Base-by-base conservation (phyloP, 148 eudicot genomes). In the Spergularia marina region DNA sequence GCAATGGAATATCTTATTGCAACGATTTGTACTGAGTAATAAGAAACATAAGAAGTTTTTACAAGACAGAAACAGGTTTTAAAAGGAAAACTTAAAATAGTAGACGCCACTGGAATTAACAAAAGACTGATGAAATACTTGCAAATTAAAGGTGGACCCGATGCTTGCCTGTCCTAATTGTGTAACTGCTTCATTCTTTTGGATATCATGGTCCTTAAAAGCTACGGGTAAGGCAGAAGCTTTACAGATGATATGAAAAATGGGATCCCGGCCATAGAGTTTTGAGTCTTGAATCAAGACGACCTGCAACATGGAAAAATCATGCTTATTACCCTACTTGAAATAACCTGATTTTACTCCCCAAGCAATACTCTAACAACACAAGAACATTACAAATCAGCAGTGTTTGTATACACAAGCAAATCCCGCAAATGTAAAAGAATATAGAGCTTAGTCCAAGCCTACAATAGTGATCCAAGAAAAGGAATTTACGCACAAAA, bases 261-360 rank as follows among this genome's bases (percentile, higher is more conserved):
- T 49, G 80, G 91, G 84, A 73, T 95, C 96, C 56, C 96, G 89
- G 20, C 98, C 98, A 86, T 87, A 92, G 23, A 95, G 86, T 82
- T 89, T 95, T 72, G 90, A 92, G 82, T 92, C 97, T 87, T 95
- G 97, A 82, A 92, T 82, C 89, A 95, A 87, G 73, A 90, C 84
- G 84, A 85, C 82, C 98, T 95, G 96, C 77, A 70, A 68, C n/a
- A 56, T 7, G 20, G 52, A 54, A 47, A 67, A 39, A 56, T 0
- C n/a, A 61, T 17, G 21, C 10, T 18, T 12, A 47, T 6, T 36
- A 21, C 20, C 14, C 16, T 52, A 76, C 15, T 40, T 23, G 40
- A 59, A 36, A 23, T 67, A 11, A 65, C 54, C 41, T 30, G 4
- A 1, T 17, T 51, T 60, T 21, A 52, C 39, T 49, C 10, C 7